These are phyloP conservation scores for Chaetomium sp. DNA, from an alignment of 2,329 filamentous ascomycete species.

Conservation along the genomic window DNA sequence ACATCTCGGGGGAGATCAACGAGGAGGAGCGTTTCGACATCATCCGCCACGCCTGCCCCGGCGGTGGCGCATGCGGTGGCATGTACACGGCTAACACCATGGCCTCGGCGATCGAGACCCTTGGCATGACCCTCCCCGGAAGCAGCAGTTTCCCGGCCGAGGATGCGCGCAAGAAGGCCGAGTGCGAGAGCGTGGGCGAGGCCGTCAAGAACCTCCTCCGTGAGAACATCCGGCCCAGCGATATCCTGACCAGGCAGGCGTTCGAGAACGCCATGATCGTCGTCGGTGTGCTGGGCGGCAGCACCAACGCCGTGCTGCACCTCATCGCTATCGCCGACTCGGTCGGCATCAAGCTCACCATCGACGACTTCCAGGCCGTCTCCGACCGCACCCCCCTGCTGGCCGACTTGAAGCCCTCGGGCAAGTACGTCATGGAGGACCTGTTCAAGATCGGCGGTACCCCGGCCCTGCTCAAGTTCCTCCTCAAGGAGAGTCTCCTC, in stretches of 20 bases:
- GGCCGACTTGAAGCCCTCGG: slow-evolving; percentile 81
- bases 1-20: slow-evolving; percentile 85
- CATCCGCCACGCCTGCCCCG: slow-evolving; percentile 87
- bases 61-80: slow-evolving; percentile 80
- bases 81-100: slow-evolving; percentile 83
- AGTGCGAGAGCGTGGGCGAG: slow-evolving; percentile 71
- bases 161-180: slow-evolving; percentile 68
- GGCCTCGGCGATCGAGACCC: slow-evolving; percentile 71
- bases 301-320: slow-evolving; percentile 84
- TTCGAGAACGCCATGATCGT: slow-evolving; percentile 86
- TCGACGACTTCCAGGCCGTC: slow-evolving; percentile 84
- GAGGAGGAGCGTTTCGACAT: slow-evolving; percentile 94
- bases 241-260: slow-evolving; percentile 77
- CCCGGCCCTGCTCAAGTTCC: slow-evolving; percentile 82
- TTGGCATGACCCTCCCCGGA: slow-evolving; percentile 79
- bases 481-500: slow-evolving; percentile 80
- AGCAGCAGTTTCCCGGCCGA: slow-evolving; percentile 80
- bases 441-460: slow-evolving; percentile 85
- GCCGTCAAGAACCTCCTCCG: slow-evolving; percentile 74
- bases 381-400: slow-evolving; percentile 79
- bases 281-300: slow-evolving; percentile 79
- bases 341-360: slow-evolving; percentile 77
- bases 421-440: slow-evolving; percentile 84
- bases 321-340: slow-evolving; percentile 81
- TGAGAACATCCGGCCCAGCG: slow-evolving; percentile 74